phyloP scores from a whole-genome alignment of 768 basidiomycete genomes.

The Crepidotus variabilis region DNA sequence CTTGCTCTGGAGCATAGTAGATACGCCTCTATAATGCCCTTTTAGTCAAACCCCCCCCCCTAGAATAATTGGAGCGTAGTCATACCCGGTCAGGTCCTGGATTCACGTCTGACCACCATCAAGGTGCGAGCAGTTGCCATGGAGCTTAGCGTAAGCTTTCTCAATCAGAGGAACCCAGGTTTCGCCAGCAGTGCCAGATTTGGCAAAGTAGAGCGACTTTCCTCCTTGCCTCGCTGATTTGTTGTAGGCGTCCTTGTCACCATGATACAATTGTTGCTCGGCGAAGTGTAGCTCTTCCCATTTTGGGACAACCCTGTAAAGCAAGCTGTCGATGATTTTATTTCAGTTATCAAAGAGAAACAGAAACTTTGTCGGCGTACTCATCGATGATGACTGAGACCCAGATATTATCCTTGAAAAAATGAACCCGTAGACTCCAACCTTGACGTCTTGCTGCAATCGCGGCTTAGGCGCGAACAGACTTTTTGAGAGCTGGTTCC shows the following conservation, averaged over 20 bases:
- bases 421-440: slow-evolving; percentile 58
- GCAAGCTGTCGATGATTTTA: slow-evolving; percentile 3
- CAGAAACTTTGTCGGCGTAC: too few relatives aligned
- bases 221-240: slow-evolving; percentile 10
- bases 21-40: slow-evolving; percentile 35
- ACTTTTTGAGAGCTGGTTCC: too few relatives aligned
- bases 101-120: slow-evolving; percentile 18
- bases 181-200: slow-evolving; percentile 14
- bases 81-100: slow-evolving; percentile 55
- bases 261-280: slow-evolving; percentile 12
- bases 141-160: slow-evolving; percentile 17
- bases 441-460: slow-evolving; percentile 43
- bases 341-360: too few relatives aligned
- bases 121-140: slow-evolving; percentile 14
- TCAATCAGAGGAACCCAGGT: slow-evolving; percentile 20
- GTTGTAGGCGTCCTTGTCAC: slow-evolving; percentile 15
- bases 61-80: neutral
- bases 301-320: slow-evolving; percentile 14
- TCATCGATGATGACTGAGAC: slow-evolving; percentile 56
- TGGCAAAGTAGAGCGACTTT: slow-evolving; percentile 14
- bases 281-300: slow-evolving; percentile 13
- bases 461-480: too few relatives aligned
- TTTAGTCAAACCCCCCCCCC: too few relatives aligned
- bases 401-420: slow-evolving; percentile 51
- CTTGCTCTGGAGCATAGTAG: slow-evolving; percentile 39